phyloP scores from a whole-genome alignment of 768 basidiomycete species.

The Coprinopsis cinerea region DNA sequence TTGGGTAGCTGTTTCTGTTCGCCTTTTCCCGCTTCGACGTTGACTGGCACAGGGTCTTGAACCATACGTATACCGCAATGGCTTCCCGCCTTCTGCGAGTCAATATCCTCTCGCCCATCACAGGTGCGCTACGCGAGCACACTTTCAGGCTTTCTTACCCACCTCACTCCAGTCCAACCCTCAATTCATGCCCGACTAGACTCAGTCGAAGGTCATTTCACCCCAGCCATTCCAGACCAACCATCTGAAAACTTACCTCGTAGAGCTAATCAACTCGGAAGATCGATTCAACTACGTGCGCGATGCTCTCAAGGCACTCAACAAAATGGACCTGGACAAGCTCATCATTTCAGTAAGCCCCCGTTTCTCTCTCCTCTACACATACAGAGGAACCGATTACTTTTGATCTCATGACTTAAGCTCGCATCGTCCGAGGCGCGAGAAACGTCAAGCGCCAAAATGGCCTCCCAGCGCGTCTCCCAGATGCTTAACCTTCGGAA shows the following conservation, averaged over 20 bases:
- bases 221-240: background rate
- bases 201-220: slow-evolving; percentile 63
- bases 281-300: slow-evolving; percentile 65
- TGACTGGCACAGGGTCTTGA: slow-evolving; percentile 45
- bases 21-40: background rate
- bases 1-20: slow-evolving; percentile 48
- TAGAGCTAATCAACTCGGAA: slow-evolving; percentile 74
- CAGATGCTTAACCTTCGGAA: slow-evolving; percentile 79
- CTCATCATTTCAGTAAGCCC: slow-evolving; percentile 59
- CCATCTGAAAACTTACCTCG: slow-evolving; percentile 6
- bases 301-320: slow-evolving; percentile 61
- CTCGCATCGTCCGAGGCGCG: slow-evolving; percentile 60
- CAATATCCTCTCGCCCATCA: slow-evolving; percentile 78
- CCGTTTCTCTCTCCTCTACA: background rate
- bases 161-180: slow-evolving; percentile 37
- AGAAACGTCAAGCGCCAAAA: slow-evolving; percentile 47
- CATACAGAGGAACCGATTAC: slow-evolving; percentile 1
- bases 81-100: slow-evolving; percentile 73
- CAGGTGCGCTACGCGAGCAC: slow-evolving; percentile 34
- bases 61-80: slow-evolving; percentile 89
- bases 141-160: slow-evolving; percentile 4
- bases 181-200: slow-evolving; percentile 80
- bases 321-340: slow-evolving; percentile 86
- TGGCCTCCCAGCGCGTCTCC: slow-evolving; percentile 61
- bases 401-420: slow-evolving; percentile 27